Conservation (phyloP, 495 filamentous ascomycete genomes). For the Sphaerosporella brunnea region DNA sequence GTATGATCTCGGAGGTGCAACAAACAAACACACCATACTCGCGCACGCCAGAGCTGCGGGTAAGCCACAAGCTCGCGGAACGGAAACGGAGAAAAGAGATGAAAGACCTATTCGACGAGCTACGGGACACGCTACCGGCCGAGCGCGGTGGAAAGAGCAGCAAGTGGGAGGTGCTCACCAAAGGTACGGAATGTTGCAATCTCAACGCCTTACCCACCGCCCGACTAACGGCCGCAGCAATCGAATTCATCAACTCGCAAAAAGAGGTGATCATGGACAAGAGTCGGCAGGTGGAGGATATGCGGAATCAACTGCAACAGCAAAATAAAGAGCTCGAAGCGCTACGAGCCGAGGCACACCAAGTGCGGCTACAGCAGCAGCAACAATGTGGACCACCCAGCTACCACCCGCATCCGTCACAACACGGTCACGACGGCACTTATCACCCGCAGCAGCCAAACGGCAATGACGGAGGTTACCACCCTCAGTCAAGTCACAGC, state of each 20-base stretch:
- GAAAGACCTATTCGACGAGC: constrained; percentile 86
- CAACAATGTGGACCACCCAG: constrained; percentile 18
- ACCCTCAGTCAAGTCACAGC: not conserved
- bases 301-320: constrained; percentile 14
- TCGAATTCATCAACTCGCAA: constrained; percentile 23
- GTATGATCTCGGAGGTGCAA: not conserved
- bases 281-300: constrained; percentile 10
- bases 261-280: constrained; percentile 5
- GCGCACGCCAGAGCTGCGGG: constrained; percentile 80
- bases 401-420: constrained; percentile 13
- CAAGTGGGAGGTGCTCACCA: constrained; percentile 97
- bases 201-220: no score
- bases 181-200: no score
- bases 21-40: constrained; percentile 47
- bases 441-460: constrained; percentile 3
- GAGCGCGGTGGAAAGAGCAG: constrained; percentile 84
- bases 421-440: constrained; percentile 20
- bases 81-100: constrained; percentile 92
- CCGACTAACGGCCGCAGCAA: constrained; percentile 18
- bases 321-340: constrained; percentile 22
- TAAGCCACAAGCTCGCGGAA: constrained; percentile 92
- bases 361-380: constrained; percentile 13
- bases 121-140: constrained; percentile 66
- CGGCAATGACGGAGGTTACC: constrained; percentile 15
- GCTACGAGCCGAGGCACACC: constrained; percentile 17